Conservation (phyloP, 2,329 filamentous ascomycete genomes). For the Aspergillus sp. region DNA sequence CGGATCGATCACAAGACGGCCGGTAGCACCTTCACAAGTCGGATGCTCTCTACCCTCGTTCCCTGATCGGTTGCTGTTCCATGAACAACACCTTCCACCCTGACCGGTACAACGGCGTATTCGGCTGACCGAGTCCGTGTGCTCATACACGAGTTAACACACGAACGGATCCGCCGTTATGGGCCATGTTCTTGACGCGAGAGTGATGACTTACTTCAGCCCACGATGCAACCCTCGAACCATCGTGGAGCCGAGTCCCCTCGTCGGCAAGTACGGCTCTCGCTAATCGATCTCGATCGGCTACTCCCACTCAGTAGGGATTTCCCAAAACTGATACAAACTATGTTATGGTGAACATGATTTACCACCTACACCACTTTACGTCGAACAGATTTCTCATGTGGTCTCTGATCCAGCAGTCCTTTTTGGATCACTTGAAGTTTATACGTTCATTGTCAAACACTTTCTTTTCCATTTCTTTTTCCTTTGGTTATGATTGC, state of each 20-base stretch:
- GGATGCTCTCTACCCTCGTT: background rate
- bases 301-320: background rate
- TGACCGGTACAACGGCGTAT: background rate
- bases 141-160: too few species aligned
- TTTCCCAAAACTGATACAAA: background rate
- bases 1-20: slow-evolving; percentile 31
- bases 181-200: too few species aligned
- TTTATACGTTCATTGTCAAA: slow-evolving; percentile 8
- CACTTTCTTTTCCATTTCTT: background rate
- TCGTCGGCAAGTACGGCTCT: background rate
- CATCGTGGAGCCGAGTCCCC: background rate
- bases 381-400: background rate
- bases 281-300: background rate
- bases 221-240: background rate
- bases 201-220: too few species aligned
- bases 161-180: too few species aligned
- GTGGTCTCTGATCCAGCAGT: slow-evolving; percentile 1
- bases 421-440: background rate
- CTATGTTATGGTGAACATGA: background rate
- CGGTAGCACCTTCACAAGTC: slow-evolving; percentile 21
- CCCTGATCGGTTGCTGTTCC: background rate
- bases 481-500: slow-evolving; percentile 3
- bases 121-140: background rate
- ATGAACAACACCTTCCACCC: background rate
- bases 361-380: background rate